Conservation (phyloP, 2,329 filamentous ascomycete genomes). For the Whalleya microplaca region DNA sequence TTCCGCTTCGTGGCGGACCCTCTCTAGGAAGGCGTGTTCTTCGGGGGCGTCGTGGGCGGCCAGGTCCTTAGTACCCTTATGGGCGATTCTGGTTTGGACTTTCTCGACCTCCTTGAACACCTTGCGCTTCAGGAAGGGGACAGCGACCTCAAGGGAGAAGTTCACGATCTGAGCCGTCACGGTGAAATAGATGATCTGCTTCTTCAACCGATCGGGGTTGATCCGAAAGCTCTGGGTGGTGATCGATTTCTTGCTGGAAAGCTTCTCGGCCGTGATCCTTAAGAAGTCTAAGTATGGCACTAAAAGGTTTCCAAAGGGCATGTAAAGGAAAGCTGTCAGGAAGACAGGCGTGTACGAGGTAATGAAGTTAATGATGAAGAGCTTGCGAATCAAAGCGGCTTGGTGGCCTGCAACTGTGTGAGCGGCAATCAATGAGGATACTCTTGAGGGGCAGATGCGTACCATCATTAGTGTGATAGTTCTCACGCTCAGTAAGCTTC, state of each 20-base stretch:
- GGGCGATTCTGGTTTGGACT: slow-evolving; percentile 63
- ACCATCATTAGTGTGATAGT: slow-evolving; percentile 85
- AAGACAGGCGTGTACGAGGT: slow-evolving; percentile 93
- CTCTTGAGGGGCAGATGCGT: slow-evolving; percentile 17
- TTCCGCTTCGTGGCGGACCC: slow-evolving; percentile 82
- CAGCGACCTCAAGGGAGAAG: slow-evolving; percentile 79
- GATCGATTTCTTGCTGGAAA: slow-evolving; percentile 76
- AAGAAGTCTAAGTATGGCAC: slow-evolving; percentile 88
- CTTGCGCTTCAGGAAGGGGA: slow-evolving; percentile 83
- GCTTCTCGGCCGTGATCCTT: slow-evolving; percentile 71
- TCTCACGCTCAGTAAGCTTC: slow-evolving; percentile 80
- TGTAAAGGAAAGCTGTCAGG: slow-evolving; percentile 91
- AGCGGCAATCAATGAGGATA: background rate
- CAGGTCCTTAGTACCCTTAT: slow-evolving; percentile 51
- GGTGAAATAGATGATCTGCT: slow-evolving; percentile 95
- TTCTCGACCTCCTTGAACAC: slow-evolving; percentile 79
- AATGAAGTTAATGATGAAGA: slow-evolving; percentile 96
- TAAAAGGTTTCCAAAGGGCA: slow-evolving; percentile 84
- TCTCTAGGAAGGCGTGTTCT: slow-evolving; percentile 77
- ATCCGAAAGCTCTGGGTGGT: slow-evolving; percentile 72
- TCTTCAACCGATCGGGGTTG: slow-evolving; percentile 79
- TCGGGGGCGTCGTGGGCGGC: slow-evolving; percentile 70
- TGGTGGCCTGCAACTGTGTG: slow-evolving; percentile 63
- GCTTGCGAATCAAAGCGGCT: slow-evolving; percentile 84
- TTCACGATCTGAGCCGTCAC: slow-evolving; percentile 92